Conservation (phyloP, 2,329 filamentous ascomycete genomes). For the Colletotrichum higginsianum region DNA sequence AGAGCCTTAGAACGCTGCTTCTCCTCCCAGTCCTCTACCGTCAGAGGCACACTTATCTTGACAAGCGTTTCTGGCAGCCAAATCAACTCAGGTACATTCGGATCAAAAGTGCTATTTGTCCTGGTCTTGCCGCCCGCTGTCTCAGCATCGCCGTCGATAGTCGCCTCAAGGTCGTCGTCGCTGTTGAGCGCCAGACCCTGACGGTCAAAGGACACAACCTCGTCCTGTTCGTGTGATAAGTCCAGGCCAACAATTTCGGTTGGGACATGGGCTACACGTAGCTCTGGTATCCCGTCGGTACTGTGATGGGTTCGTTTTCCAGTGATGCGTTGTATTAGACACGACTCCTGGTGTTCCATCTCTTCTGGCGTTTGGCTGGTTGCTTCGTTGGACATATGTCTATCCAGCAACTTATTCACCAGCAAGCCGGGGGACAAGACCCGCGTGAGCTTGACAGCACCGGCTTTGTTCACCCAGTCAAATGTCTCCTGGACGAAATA, state of each 20-base stretch:
- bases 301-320: slow-evolving; percentile 78
- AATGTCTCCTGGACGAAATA: slow-evolving; percentile 85
- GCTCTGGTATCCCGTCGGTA: slow-evolving; percentile 82
- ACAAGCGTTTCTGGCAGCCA: slow-evolving; percentile 56
- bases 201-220: slow-evolving; percentile 65
- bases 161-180: slow-evolving; percentile 74
- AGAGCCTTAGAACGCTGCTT: slow-evolving; percentile 48
- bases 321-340: slow-evolving; percentile 76
- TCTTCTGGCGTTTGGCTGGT: slow-evolving; percentile 42
- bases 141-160: slow-evolving; percentile 50
- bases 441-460: slow-evolving; percentile 87
- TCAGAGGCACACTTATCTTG: slow-evolving; percentile 44
- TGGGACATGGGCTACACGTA: slow-evolving; percentile 85
- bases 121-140: slow-evolving; percentile 24
- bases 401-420: slow-evolving; percentile 68
- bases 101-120: slow-evolving; percentile 70
- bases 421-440: slow-evolving; percentile 85
- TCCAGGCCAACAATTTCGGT: slow-evolving; percentile 84
- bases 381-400: slow-evolving; percentile 50
- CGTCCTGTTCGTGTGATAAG: slow-evolving; percentile 79
- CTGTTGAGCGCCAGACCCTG: slow-evolving; percentile 73
- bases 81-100: slow-evolving; percentile 69
- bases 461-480: slow-evolving; percentile 85
- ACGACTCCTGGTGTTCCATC: slow-evolving; percentile 60
- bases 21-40: slow-evolving; percentile 45